phyloP scores from a whole-genome alignment of 805 yeast genomes.

The Kluyveromyces aestuarii region DNA sequence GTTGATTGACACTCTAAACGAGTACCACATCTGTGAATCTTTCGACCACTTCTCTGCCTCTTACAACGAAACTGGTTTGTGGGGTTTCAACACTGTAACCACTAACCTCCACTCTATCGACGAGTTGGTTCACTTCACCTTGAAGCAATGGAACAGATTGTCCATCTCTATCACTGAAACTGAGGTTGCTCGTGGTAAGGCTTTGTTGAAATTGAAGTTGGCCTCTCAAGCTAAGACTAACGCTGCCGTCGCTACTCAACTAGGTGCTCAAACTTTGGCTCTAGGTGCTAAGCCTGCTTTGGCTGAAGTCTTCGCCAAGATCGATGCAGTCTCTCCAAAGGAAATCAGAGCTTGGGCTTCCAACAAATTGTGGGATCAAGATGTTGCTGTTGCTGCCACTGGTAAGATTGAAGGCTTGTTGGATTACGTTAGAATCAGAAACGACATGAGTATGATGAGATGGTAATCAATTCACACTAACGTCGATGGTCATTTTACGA shows the following conservation, averaged over 20 bases:
- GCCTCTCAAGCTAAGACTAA: constrained; percentile 42
- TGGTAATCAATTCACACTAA: constrained; percentile 33
- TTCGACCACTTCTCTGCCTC: constrained; percentile 64
- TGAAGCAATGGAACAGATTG: constrained; percentile 84
- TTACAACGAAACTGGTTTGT: constrained; percentile 71
- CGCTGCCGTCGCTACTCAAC: constrained; percentile 42
- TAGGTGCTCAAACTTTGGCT: constrained; percentile 52
- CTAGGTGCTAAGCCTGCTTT: constrained; percentile 54
- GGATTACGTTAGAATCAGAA: constrained; percentile 81
- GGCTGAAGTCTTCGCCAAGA: constrained; percentile 47
- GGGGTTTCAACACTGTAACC: constrained; percentile 70
- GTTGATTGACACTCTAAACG: constrained; percentile 58
- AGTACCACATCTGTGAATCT: constrained; percentile 63
- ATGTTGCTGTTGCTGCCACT: constrained; percentile 72
- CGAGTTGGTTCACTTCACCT: constrained; percentile 70
- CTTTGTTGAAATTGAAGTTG: constrained; percentile 55
- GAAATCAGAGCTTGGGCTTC: constrained; percentile 69
- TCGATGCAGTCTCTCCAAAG: constrained; percentile 53
- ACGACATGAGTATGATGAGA: constrained; percentile 86
- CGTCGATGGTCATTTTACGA: neutral
- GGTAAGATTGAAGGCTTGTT: constrained; percentile 81
- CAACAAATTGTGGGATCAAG: constrained; percentile 72
- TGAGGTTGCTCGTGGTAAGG: constrained; percentile 73
- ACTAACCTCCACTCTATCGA: constrained; percentile 53
- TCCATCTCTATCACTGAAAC: constrained; percentile 65